phyloP scores from a whole-genome alignment of 2,329 filamentous ascomycete genomes.

The Catunica adiposa region DNA sequence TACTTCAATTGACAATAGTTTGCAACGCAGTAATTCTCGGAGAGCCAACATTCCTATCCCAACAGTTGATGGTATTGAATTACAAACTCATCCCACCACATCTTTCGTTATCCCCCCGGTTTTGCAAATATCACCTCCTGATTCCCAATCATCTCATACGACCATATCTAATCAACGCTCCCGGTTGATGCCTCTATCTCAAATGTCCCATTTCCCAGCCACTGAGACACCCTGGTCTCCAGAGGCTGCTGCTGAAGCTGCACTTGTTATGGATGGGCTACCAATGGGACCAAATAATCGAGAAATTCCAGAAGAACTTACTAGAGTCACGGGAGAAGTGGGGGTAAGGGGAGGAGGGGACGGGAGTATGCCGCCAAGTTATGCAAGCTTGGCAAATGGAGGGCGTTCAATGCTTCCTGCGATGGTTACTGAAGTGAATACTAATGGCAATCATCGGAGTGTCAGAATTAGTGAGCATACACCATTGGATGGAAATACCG shows the following conservation, averaged over 20 bases:
- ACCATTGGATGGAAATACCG: too few species aligned
- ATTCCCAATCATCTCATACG: neutral
- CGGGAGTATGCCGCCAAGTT: slow-evolving; percentile 8
- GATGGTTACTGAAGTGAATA: too few species aligned
- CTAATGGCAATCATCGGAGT: too few species aligned
- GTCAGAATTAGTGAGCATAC: too few species aligned
- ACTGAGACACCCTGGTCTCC: slow-evolving; percentile 9
- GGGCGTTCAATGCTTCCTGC: neutral
- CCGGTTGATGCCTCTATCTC: neutral
- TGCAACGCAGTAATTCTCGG: neutral
- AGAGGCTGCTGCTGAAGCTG: slow-evolving; percentile 12
- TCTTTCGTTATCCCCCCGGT: too few species aligned
- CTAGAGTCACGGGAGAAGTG: neutral
- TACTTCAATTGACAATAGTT: neutral
- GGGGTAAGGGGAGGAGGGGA: neutral
- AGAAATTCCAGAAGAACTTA: slow-evolving; percentile 11
- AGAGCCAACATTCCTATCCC: too few species aligned
- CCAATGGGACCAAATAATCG: slow-evolving; percentile 14
- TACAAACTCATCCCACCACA: neutral
- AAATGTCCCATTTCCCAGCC: slow-evolving; percentile 1
- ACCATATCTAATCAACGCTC: neutral
- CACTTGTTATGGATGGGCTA: slow-evolving; percentile 12
- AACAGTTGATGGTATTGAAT: neutral
- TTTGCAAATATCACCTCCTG: neutral
- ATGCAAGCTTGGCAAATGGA: slow-evolving; percentile 5